phyloP scores from a whole-genome alignment of 352 stramenopile species.

The Globisporangium spiculum region DNA sequence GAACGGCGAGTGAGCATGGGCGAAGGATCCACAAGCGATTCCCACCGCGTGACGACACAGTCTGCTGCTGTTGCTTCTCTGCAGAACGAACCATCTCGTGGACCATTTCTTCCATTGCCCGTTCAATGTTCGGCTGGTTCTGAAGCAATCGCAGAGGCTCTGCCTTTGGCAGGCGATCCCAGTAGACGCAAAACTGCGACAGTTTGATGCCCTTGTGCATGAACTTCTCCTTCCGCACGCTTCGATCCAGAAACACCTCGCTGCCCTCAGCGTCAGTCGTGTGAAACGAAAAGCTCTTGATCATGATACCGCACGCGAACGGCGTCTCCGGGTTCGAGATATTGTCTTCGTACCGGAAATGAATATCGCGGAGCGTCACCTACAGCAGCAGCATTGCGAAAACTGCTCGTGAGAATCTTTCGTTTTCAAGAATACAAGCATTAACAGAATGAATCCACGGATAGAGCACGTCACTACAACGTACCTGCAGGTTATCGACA shows the following conservation, averaged over 20 bases:
- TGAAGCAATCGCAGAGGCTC: slow-evolving; percentile 33
- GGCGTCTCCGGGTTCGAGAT: slow-evolving; percentile 56
- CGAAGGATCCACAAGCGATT: slow-evolving; percentile 45
- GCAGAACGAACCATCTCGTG: slow-evolving; percentile 20
- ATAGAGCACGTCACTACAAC: not conserved
- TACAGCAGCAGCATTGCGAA: not conserved
- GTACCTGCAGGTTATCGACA: slow-evolving; percentile 66
- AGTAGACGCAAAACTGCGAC: slow-evolving; percentile 55
- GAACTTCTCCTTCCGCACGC: slow-evolving; percentile 32
- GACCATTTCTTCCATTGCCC: slow-evolving; percentile 55
- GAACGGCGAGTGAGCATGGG: slow-evolving; percentile 51
- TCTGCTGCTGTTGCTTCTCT: slow-evolving; percentile 9
- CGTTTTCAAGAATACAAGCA: not conserved
- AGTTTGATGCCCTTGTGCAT: slow-evolving; percentile 65
- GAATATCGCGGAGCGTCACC: slow-evolving; percentile 67
- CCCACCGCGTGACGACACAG: not conserved
- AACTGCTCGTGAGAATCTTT: not conserved
- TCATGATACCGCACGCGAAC: slow-evolving; percentile 72
- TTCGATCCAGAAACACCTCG: slow-evolving; percentile 70
- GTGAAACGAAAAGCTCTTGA: slow-evolving; percentile 64
- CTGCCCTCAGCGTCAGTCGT: slow-evolving; percentile 66
- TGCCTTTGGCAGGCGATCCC: slow-evolving; percentile 44
- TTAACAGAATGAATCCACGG: not conserved
- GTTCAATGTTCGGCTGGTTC: slow-evolving; percentile 28
- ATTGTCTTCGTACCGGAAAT: slow-evolving; percentile 76